Percentiles rank a stretch among this genome's conserved stretches.
These are phyloP conservation scores for Bocquillonia castaneifolia DNA, from an alignment of 441 rosid species.

Conservation along the genomic window DNA sequence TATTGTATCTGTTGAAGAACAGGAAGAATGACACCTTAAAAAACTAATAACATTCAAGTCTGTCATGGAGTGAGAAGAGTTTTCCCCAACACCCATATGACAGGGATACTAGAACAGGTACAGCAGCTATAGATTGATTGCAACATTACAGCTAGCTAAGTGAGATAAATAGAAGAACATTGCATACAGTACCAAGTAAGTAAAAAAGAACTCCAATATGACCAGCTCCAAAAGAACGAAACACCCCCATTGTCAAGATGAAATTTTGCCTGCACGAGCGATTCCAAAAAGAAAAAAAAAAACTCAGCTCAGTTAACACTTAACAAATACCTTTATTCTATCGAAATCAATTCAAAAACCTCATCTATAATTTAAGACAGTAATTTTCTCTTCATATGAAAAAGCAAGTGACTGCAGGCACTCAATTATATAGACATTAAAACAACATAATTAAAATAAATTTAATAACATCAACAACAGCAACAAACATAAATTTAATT, in stretches of 20 bases:
- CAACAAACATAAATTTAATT: too few relatives aligned
- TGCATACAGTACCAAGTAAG: conserved; percentile 92
- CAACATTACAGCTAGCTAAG: background rate
- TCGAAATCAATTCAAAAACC: too few relatives aligned
- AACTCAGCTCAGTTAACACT: background rate
- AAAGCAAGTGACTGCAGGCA: too few relatives aligned
- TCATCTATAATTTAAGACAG: background rate
- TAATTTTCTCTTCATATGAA: background rate
- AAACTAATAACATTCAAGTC: background rate
- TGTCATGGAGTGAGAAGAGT: background rate
- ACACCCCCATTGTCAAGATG: conserved; percentile 58
- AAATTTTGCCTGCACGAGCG: conserved; percentile 50
- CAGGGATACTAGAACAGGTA: too few relatives aligned
- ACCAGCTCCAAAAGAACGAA: conserved; percentile 96
- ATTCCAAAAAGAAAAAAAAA: too few relatives aligned
- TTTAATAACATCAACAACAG: too few relatives aligned
- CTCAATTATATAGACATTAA: too few relatives aligned
- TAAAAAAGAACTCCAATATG: conserved; percentile 98
- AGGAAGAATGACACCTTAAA: background rate
- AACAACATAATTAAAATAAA: too few relatives aligned
- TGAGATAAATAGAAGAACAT: conserved; percentile 4
- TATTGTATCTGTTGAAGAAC: background rate
- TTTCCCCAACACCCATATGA: too few relatives aligned
- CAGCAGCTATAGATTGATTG: background rate
- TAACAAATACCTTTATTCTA: too few relatives aligned